These are phyloP conservation scores for Salix koriyanagi DNA, from an alignment of 345 rosid genomes.

Conservation along the genomic window DNA sequence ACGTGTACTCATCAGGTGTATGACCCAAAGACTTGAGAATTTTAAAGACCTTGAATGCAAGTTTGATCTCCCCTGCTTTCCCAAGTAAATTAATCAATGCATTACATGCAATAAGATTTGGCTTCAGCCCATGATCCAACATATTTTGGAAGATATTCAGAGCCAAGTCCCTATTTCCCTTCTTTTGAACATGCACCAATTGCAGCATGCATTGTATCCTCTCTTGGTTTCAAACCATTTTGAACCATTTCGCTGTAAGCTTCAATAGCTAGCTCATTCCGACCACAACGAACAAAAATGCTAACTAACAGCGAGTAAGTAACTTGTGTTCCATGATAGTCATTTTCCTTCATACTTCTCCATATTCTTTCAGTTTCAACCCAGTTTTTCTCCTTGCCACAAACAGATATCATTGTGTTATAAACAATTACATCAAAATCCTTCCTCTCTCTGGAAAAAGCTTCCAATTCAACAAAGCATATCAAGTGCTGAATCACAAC, in stretches of 20 bases:
- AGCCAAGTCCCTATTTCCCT: constrained; percentile 57
- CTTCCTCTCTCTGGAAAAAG: constrained; percentile 24
- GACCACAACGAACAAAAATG: constrained; percentile 64
- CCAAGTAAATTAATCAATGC: constrained; percentile 64
- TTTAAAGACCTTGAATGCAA: constrained; percentile 55
- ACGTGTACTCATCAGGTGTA: constrained; percentile 63
- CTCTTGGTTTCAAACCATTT: constrained; percentile 40
- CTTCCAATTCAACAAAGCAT: constrained; percentile 52
- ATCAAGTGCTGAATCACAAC: constrained; percentile 52
- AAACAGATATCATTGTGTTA: constrained; percentile 66
- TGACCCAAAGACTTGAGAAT: constrained; percentile 49
- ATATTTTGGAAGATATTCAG: constrained; percentile 48
- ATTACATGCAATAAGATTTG: constrained; percentile 65
- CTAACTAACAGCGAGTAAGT: constrained; percentile 63
- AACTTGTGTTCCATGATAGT: constrained; percentile 49
- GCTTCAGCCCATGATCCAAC: constrained; percentile 45
- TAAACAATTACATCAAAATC: constrained; percentile 60
- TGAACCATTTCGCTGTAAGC: constrained; percentile 64
- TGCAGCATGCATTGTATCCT: constrained; percentile 54
- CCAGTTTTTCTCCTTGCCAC: constrained; percentile 56
- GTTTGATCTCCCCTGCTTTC: constrained; percentile 53
- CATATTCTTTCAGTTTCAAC: constrained; percentile 53
- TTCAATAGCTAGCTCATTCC: constrained; percentile 58
- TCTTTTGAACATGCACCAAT: constrained; percentile 59
- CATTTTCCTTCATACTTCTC: constrained; percentile 56